Evolutionary conservation across 208 protist species (phyloP).

Genomic region (Ichthyophonus hoferi): DNA sequence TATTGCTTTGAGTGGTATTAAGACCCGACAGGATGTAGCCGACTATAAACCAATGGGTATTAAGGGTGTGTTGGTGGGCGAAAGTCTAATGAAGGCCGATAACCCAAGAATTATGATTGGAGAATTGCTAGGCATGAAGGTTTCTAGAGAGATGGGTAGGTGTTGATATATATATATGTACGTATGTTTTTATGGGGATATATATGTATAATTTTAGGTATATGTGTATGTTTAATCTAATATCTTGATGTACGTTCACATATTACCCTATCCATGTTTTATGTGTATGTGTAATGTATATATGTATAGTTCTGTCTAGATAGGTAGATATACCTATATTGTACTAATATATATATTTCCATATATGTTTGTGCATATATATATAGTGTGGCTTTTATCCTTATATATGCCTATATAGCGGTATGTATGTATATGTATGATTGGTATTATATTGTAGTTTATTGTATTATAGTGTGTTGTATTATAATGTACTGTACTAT

Average conservation of each 20-base stretch:
- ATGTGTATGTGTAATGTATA: background rate
- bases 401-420: too few species aligned
- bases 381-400: too few species aligned
- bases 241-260: slow-evolving; percentile 6
- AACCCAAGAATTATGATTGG: slow-evolving; percentile 20
- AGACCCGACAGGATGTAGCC: slow-evolving; percentile 48
- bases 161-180: background rate
- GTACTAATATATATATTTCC: too few species aligned
- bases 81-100: slow-evolving; percentile 52
- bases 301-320: too few species aligned
- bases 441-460: too few species aligned
- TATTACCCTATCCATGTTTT: background rate
- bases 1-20: slow-evolving; percentile 48
- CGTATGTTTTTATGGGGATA: background rate
- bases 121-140: slow-evolving; percentile 5
- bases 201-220: background rate
- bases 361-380: too few species aligned
- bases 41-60: background rate
- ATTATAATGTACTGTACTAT: too few species aligned
- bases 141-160: background rate
- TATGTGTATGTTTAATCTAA: background rate
- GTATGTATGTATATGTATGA: too few species aligned
- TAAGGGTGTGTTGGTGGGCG: slow-evolving; percentile 58
- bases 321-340: too few species aligned
- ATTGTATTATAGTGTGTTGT: too few species aligned